Percentiles rank a stretch among this genome's conserved stretches.
Conservation (phyloP, 306 rosid species). For the Crotalaria pallida region DNA sequence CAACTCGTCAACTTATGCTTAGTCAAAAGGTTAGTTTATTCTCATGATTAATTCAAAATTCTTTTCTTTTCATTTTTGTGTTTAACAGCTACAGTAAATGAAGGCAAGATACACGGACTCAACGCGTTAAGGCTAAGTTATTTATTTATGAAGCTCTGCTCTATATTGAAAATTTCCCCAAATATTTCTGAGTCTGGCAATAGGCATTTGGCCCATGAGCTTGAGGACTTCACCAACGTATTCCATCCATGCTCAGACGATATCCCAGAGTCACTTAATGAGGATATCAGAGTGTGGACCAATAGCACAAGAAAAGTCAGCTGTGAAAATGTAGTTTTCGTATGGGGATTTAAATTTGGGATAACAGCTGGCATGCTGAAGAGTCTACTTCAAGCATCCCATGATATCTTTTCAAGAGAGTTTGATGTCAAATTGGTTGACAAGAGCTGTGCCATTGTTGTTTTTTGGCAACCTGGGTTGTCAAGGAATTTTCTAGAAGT, state of each 20-base stretch:
- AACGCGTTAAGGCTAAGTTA: slow-evolving; percentile 53
- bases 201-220: slow-evolving; percentile 31
- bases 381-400: slow-evolving; percentile 44
- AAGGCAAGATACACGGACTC: slow-evolving; percentile 52
- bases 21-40: not conserved
- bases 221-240: slow-evolving; percentile 35
- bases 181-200: slow-evolving; percentile 17
- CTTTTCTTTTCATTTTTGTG: slow-evolving; percentile 3
- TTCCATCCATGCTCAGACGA: slow-evolving; percentile 30
- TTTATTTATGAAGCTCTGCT: slow-evolving; percentile 68
- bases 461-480: slow-evolving; percentile 58
- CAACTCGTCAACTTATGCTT: not conserved
- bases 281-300: slow-evolving; percentile 46
- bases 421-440: slow-evolving; percentile 71
- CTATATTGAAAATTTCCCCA: slow-evolving; percentile 50
- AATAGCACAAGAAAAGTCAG: slow-evolving; percentile 44
- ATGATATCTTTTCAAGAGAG: slow-evolving; percentile 48
- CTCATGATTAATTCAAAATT: not conserved
- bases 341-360: slow-evolving; percentile 72
- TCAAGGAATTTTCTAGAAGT: slow-evolving; percentile 43
- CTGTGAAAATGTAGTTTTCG: slow-evolving; percentile 51
- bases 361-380: slow-evolving; percentile 58
- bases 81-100: slow-evolving; percentile 44
- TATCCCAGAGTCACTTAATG: slow-evolving; percentile 27
- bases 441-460: slow-evolving; percentile 70